Evolutionary conservation across 331 rosid genomes (phyloP), one percentile per base, ranked within the genome.

Genomic region (Telfairia occidentalis): DNA sequence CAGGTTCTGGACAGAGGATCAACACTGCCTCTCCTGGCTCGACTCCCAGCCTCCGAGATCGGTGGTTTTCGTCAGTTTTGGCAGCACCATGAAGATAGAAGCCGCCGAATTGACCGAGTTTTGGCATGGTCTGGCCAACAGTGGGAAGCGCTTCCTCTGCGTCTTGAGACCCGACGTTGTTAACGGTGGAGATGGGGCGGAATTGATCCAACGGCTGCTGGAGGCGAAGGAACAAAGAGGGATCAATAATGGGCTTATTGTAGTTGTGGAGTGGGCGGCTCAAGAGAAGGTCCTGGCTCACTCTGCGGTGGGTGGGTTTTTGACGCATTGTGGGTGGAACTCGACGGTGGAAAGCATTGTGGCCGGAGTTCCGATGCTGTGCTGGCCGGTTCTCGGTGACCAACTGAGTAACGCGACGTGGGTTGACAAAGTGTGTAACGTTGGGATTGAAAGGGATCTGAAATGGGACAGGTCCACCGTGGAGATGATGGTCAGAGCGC

Each of bases 71-170:
- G 86, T 87, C 6, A 89, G 90, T 69, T 89, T 89, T 7, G 90
- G 95, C 2, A 76, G 73, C 59, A 10, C 82, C 0, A 19, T 83
- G 0, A 8, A 28, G 0, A 0, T 82, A 35, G 79, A 76, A 7
- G 46, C n/a, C 11, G 35, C 43, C 1, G 16, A 50, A 19, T 23
- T 85, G 0, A 18, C 77, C 34, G 92, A 88, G 87, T 76, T 90
- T 19, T 86, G 90, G 90, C 32, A 87, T 10, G 93, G 90, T 5
- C 63, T 90, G 55, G 83, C 82, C 2, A 81, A 81, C 10, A 88
- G 91, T 52, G 66, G 21, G 7, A 16, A 16, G 2, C 54, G 50
- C 7, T 90, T 90, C 40, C 30, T 86, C 5, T 90, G 93, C 89
- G 93, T 87, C 13, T 58, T 88, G 13, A 52, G 90, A 35, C 76